These are phyloP conservation scores for Daedaleopsis sinensis DNA, from an alignment of 768 basidiomycete species.

Conservation along the genomic window DNA sequence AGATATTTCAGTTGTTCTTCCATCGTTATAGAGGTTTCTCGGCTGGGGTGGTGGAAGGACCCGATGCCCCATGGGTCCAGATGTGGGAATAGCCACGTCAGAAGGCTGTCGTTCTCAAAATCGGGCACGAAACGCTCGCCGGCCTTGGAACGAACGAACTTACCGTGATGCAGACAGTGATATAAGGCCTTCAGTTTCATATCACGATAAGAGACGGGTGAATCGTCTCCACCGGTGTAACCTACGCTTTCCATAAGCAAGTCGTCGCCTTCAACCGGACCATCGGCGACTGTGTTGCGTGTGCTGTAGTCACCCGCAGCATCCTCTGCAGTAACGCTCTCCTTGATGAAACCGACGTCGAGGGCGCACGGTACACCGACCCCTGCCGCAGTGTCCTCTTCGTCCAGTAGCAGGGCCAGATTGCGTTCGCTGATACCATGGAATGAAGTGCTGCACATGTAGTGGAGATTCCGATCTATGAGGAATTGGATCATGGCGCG, in stretches of 20 bases:
- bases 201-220: not conserved
- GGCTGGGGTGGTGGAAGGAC: not conserved
- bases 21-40: not conserved
- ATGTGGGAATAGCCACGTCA: slow-evolving; percentile 18
- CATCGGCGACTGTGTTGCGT: no score
- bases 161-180: not conserved
- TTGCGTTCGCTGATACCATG: no score
- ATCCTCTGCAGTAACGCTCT: no score
- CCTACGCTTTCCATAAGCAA: not conserved
- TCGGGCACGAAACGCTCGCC: slow-evolving; percentile 6
- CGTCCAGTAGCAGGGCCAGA: no score
- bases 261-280: no score
- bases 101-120: slow-evolving; percentile 4
- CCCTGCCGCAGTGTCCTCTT: no score
- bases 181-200: not conserved
- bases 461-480: no score
- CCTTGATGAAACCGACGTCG: no score
- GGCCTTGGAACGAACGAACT: not conserved
- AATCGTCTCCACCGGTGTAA: not conserved
- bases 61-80: slow-evolving; percentile 21
- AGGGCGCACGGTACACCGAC: no score
- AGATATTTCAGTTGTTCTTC: slow-evolving; percentile 1
- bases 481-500: no score
- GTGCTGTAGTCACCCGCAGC: no score
- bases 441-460: no score